A percentile compares a stretch with the other conserved stretches of the same genome.
phyloP scores from a whole-genome alignment of 305 asterid species.

The Solanum chacoense region DNA sequence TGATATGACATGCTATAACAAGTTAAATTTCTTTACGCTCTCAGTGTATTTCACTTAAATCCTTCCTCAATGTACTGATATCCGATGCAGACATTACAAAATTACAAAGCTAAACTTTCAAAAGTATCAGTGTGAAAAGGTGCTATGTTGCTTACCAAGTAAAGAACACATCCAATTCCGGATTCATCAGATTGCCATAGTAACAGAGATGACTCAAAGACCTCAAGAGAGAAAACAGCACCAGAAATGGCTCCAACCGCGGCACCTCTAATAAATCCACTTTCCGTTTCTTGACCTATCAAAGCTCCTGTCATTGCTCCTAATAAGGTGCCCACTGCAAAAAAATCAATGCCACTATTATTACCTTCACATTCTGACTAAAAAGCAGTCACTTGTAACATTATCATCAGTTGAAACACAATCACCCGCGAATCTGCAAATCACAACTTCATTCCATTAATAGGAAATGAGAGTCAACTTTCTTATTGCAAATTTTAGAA shows the following conservation, averaged over 20 bases:
- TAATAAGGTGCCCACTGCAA: constrained; percentile 86
- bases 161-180: constrained; percentile 80
- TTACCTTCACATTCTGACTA: not conserved
- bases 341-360: not conserved
- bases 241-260: constrained; percentile 98
- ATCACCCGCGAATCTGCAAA: not conserved
- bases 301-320: constrained; percentile 99
- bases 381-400: no score
- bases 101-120: not conserved
- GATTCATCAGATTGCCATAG: constrained; percentile 97
- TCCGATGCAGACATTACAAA: not conserved
- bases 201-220: constrained; percentile 73
- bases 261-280: constrained; percentile 96
- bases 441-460: not conserved
- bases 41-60: not conserved
- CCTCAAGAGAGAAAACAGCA: constrained; percentile 98
- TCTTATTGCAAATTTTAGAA: not conserved
- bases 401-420: not conserved
- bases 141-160: constrained; percentile 52
- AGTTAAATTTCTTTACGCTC: not conserved
- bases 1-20: not conserved
- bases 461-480: not conserved
- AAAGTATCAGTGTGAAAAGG: not conserved
- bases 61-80: not conserved
- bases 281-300: constrained; percentile 96